Evolutionary conservation across 495 filamentous ascomycete species (phyloP), one percentile per base, ranked within the genome.

Genomic region (Collariella sp.): DNA sequence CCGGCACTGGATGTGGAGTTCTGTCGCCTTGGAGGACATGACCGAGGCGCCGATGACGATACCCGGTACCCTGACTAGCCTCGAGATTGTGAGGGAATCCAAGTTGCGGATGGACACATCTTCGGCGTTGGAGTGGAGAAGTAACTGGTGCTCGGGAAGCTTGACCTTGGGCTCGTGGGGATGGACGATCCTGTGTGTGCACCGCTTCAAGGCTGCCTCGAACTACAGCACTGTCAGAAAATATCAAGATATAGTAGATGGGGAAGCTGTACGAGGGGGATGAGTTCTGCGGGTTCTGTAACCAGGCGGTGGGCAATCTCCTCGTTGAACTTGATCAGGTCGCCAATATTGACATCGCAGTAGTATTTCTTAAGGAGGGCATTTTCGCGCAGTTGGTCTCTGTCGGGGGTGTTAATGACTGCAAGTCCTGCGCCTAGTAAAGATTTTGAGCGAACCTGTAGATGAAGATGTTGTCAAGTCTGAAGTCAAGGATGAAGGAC

Each of bases 1-100:
- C 59, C 89, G 84, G 73, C 94, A 99, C 73, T 91, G 85, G 52
- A 97, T 85, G 61, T 85, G 77, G 18, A 99, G 78, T 12, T 82
- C 72, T 10, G 90, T 97, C 20, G 94, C 86, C 76, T 97, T 97
- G 10, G 91, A 96, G 15, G 90, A 94, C 67, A 96, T 84, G 13
- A 94, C 95, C 0, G 91, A 96, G 45, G 94, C 94, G 45, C 94
- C 91, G 64, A 99, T 97, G 42, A 99, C 87, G 57, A 99, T 99
- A 34, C 94, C 94, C 7, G 93, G 91, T 42, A 97, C 95, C 42
- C 94, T 83, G 23, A 99, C 91, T 36, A 99, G 88, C 60, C 90
- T 83, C 7, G 93, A 95, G 59, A 99, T 91, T 64, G 87, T 94
- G 33, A 86, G 85, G 10, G 94, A 91, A 62, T 91, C 89, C 18